Base-by-base conservation (phyloP, 2,329 filamentous ascomycete genomes). In the Xylariaceae sp. region DNA sequence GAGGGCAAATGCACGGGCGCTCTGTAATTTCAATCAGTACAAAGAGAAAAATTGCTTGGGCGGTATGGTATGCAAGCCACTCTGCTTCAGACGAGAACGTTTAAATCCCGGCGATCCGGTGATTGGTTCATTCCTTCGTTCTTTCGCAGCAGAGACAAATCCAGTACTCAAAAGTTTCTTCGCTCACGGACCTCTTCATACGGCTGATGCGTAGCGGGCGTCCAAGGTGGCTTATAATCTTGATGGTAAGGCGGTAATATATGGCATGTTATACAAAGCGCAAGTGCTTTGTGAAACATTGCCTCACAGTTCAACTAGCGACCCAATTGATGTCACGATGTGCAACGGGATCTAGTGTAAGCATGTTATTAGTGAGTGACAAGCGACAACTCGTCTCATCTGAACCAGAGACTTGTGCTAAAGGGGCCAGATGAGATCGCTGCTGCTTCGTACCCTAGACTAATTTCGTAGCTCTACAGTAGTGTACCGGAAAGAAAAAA, bases 61-160 rank as follows among this genome's bases (percentile, higher is more conserved):
- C 39, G 50, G 39, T 51, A 19, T 41, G 24, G 31, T 43, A 62
- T 64, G 59, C 59, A 62, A 56, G 61, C 59, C 59, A 62, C 61
- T 41, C 16, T 49, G 28, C 37, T 36, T 55, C 16, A 23, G 28
- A 26, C 21, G n/a, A n/a, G 48, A 28, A 28, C 31, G 43, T 16
- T 44, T 11, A 4, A 28, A n/a, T n/a, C n/a, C n/a, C n/a, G n/a
- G n/a, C n/a, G n/a, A n/a, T n/a, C 50, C 23, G 17, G 14, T 43
- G 31, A 21, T 45, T 57, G 39, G 48, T 37, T 47, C 43, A 40
- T 50, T 21, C 16, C 31, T 26, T 40, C 23, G 19, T 44, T 36
- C 46, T 56, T 45, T 44, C 9, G 24, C 14, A 48, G 23, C 34
- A 46, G 46, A 44, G 39, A 31, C 37, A 49, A n/a, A n/a, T n/a